Conservation (phyloP, 2,329 filamentous ascomycete genomes). For the Paramyrothecium roridum region DNA sequence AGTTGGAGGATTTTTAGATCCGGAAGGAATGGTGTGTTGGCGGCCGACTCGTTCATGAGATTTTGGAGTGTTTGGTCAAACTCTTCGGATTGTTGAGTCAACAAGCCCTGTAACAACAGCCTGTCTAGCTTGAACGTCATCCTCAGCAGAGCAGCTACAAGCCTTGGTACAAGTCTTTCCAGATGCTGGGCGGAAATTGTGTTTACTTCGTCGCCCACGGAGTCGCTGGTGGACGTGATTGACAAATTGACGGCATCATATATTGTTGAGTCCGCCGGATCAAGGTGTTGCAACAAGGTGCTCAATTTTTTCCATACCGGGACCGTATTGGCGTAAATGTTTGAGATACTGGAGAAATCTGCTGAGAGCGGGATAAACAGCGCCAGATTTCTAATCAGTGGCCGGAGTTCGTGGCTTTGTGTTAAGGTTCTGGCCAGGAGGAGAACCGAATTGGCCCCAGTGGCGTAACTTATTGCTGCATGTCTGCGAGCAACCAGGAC, state of each 20-base stretch:
- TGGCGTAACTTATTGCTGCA: not conserved
- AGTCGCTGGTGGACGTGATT: not conserved
- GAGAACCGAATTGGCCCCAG: not conserved
- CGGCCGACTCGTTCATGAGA: not conserved
- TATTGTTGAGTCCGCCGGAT: not conserved
- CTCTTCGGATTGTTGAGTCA: not conserved
- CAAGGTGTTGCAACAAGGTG: not conserved
- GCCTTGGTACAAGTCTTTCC: not conserved
- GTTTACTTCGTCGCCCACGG: not conserved
- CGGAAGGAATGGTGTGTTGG: not conserved
- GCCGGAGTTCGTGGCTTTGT: conserved; percentile 3
- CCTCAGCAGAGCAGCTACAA: not conserved
- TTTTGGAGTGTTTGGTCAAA: not conserved
- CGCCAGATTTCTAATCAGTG: conserved; percentile 4
- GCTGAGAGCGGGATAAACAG: not conserved
- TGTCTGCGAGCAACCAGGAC: not conserved
- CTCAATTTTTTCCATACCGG: not conserved
- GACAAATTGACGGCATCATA: not conserved
- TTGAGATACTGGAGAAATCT: not conserved
- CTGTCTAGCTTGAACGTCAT: not conserved
- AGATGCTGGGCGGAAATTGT: not conserved
- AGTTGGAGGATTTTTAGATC: not conserved
- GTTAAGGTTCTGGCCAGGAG: conserved; percentile 1
- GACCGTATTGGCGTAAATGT: not conserved
- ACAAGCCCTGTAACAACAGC: not conserved